Evolutionary conservation across 73 alveolate species (phyloP), one percentile per base, ranked within the genome.

Genomic region (Vitrella brassicaformis): DNA sequence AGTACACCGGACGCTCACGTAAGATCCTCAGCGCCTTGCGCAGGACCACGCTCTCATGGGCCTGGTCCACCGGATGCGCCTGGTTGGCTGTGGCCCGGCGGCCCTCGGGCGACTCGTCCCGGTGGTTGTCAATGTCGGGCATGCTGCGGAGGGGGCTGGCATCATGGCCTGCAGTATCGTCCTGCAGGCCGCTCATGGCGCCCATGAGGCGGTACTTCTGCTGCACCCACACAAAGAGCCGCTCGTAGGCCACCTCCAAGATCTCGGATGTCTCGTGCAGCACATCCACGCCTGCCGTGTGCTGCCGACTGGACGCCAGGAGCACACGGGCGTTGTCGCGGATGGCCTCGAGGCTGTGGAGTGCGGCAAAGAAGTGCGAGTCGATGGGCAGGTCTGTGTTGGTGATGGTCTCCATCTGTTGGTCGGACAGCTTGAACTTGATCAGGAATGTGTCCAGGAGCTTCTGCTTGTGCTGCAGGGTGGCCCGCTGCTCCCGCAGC

Each of bases 181-280:
- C 31, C 27, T 7, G 25, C 25, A 27, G 14, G 1, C 32, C n/a
- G 7, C 26, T 0, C 31, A 0, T 4, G 4, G 19, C 22, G 32
- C 31, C 19, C 19, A 9, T 4, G 27, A 66, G 1, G 31, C 45
- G 25, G 0, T 27, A 69, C 31, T 72, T 39, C 74, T 19, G 31
- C 25, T 27, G 32, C 45, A 19, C 82, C 84, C 84, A 78, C 1
- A 78, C 78, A 27, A 78, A 78, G 78, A 78, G 47, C 4, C 84
- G 84, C 69, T 78, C 84, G 31, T 78, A 78, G 28, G 46, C 27
- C 26, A 70, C 84, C 78, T 78, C 84, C 30, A 78, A 67, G 19
- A 78, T 39, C 46, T 68, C 84, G 1, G 84, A 78, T 19, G 84
- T 78, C 71, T 78, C 84, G n/a, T 78, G 84, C 66, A 78, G 68